These are phyloP conservation scores for Syzygium aromaticum DNA, from an alignment of 345 rosid genomes.

Conservation along the genomic window DNA sequence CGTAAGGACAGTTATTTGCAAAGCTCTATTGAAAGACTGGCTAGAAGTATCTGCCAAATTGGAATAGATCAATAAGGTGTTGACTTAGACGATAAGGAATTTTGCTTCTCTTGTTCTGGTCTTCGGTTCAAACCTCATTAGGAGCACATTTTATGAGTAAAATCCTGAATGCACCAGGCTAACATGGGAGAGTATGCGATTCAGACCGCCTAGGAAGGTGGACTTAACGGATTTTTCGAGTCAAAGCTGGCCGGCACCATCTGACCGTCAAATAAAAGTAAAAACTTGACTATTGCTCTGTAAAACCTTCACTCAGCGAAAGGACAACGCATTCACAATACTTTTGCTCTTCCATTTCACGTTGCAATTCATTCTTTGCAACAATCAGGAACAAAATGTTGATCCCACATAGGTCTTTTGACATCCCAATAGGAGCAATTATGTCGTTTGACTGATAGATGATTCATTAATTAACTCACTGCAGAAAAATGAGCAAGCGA, in stretches of 20 bases:
- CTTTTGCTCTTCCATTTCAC: background rate
- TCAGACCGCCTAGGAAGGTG: background rate
- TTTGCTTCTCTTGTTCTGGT: background rate
- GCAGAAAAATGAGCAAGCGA: background rate
- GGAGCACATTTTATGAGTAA: background rate
- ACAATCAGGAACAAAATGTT: background rate
- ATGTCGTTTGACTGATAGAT: background rate
- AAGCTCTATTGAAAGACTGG: background rate
- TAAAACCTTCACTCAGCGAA: background rate
- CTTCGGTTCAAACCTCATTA: background rate
- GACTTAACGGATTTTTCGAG: background rate
- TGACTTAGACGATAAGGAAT: background rate
- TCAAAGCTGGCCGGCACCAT: background rate
- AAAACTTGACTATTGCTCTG: background rate
- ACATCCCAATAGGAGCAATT: background rate
- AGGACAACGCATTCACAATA: background rate
- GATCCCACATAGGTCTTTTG: background rate
- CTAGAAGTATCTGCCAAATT: too few relatives aligned
- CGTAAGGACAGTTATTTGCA: background rate
- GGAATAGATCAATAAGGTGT: background rate
- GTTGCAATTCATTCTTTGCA: background rate
- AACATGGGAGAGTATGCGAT: rapidly evolving
- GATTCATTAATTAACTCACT: background rate
- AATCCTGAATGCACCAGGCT: background rate
- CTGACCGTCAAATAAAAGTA: background rate